Evolutionary conservation across 2,329 filamentous ascomycete genomes (phyloP), one percentile per base, ranked within the genome.

Genomic region (Sclerotinia spermophila): DNA sequence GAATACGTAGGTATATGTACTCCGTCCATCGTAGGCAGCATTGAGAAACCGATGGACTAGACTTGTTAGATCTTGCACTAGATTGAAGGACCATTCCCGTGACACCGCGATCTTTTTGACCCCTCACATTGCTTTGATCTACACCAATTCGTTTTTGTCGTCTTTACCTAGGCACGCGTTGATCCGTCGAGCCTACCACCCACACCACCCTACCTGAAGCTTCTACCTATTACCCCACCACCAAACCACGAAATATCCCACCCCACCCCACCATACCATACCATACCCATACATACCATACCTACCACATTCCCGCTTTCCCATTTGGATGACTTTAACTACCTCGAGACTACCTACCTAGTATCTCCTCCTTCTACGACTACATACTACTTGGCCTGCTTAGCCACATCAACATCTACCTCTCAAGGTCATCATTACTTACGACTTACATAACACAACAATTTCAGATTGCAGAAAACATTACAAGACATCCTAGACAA

Each of bases 401-500:
- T 59, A 38, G 6, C 35, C 17, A 27, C 15, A 17, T 27, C 58
- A 27, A 60, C 24, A 38, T 5, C 58, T 27, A 27, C 11, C 58
- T 40, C 58, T 42, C 24, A 60, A 27, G 35, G 56, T 40, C 4
- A 17, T n/a, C 7, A 38, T 33, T 42, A 40, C 27, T 15, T 27
- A 4, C 17, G 38, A n/a, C 30, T 64, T 48, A 27, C 19, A 44
- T 45, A 38, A n/a, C 38, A 42, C 17, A 5, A 7, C 17, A 11
- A 56, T 33, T 11, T 33, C 13, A 44, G 13, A 44, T 7, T 51
- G 35, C 19, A 59, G n/a, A 13, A 19, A 38, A 24, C 15, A 13
- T 40, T 33, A 27, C 11, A 24, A 27, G 48, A 51, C 27, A 66
- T 45, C 21, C 27, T 35, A n/a, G 40, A 69, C 75, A 71, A 19